Percentiles rank a stretch among this genome's conserved stretches.
Evolutionary conservation across 1,284 basidiomycete genomes (phyloP).

Genomic region (Microbotryum saponariae): DNA sequence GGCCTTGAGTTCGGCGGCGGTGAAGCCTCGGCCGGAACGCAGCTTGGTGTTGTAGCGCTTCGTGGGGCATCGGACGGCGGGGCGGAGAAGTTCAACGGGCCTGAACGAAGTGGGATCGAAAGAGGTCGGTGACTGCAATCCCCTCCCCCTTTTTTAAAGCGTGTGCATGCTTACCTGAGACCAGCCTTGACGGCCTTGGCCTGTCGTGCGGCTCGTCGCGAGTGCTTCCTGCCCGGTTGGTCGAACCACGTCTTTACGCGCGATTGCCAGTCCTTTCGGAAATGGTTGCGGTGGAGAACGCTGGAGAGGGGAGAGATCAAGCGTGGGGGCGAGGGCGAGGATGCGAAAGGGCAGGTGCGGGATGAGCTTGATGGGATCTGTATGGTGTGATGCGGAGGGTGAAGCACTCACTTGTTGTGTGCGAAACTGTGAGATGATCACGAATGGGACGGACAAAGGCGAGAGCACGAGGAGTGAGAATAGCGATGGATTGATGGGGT

Average conservation of each 20-base stretch:
- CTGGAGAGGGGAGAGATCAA: constrained; percentile 31
- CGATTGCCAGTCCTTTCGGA: constrained; percentile 88
- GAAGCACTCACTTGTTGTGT: constrained; percentile 12
- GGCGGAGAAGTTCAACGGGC: constrained; percentile 84
- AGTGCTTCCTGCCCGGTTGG: constrained; percentile 96
- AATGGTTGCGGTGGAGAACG: constrained; percentile 88
- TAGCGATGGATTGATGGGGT: too few relatives aligned
- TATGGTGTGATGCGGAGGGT: too few relatives aligned
- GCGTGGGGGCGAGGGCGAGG: not conserved
- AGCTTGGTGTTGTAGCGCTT: constrained; percentile 98
- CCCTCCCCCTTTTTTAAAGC: too few relatives aligned
- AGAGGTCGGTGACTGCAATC: too few relatives aligned
- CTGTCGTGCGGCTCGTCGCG: constrained; percentile 86
- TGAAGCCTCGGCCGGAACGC: constrained; percentile 96
- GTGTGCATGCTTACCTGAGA: constrained; percentile 47
- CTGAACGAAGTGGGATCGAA: constrained; percentile 36
- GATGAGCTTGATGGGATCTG: too few relatives aligned
- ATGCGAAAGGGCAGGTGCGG: not conserved
- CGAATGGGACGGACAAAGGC: too few relatives aligned
- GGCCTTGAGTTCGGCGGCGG: constrained; percentile 88
- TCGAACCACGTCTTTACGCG: constrained; percentile 93
- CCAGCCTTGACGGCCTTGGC: constrained; percentile 86
- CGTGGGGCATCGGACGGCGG: constrained; percentile 93
- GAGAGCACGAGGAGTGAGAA: too few relatives aligned
- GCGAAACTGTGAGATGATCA: constrained; percentile 11